Conservation (phyloP, 78 protist species). For the Emiliania huxleyi region DNA sequence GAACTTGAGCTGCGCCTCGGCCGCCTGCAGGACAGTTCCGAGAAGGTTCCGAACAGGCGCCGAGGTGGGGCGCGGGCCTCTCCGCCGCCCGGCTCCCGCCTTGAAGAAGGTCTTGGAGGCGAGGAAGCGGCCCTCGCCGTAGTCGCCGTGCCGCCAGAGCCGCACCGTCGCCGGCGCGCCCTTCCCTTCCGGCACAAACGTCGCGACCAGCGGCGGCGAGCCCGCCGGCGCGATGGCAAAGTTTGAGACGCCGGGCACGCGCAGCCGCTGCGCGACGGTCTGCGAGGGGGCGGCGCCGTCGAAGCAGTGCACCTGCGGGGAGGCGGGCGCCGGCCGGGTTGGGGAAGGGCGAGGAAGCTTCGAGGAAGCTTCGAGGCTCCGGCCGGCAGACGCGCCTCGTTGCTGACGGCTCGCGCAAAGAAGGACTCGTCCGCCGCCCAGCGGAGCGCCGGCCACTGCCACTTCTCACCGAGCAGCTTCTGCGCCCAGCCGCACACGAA, state of each 20-base stretch:
- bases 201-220: slow-evolving; percentile 26
- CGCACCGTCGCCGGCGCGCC: neutral
- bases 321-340: too few species aligned
- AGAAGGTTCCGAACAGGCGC: too few species aligned
- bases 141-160: neutral
- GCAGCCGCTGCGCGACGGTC: neutral
- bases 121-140: neutral
- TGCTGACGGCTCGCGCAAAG: neutral
- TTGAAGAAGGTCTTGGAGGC: neutral
- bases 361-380: too few species aligned
- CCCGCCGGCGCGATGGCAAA: slow-evolving; percentile 1
- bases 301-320: slow-evolving; percentile 29
- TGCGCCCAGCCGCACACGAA: neutral
- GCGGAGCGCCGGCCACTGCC: slow-evolving; percentile 8
- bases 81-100: too few species aligned
- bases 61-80: too few species aligned
- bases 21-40: too few species aligned
- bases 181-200: slow-evolving; percentile 39
- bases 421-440: slow-evolving; percentile 40
- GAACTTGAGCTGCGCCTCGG: neutral
- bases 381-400: too few species aligned
- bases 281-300: neutral
- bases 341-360: too few species aligned
- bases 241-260: neutral
- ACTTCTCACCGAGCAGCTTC: slow-evolving; percentile 18